Percentiles rank a stretch among this genome's conserved stretches.
Conservation (phyloP, 2,329 filamentous ascomycete genomes). For the Neofusicoccum cordaticola region DNA sequence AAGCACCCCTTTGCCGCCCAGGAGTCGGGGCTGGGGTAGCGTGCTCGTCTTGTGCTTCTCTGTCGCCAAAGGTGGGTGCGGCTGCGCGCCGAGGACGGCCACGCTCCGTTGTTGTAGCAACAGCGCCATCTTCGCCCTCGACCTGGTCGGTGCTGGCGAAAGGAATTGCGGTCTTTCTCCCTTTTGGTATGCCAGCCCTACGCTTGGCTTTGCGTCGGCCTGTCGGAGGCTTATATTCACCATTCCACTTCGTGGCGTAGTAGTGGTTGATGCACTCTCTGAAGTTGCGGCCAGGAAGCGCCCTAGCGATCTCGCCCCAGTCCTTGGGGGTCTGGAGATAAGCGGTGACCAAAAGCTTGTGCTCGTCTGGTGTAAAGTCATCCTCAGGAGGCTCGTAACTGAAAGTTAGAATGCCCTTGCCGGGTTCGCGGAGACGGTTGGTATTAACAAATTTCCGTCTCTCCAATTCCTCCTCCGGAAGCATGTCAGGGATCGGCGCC, state of each 20-base stretch:
- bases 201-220: conserved; percentile 10
- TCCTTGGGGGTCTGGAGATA: conserved; percentile 75
- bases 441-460: conserved; percentile 62
- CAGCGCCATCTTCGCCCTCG: conserved; percentile 36
- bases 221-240: conserved; percentile 62
- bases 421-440: conserved; percentile 62
- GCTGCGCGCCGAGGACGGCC: conserved; percentile 52
- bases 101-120: conserved; percentile 44
- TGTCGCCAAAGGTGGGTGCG: conserved; percentile 70
- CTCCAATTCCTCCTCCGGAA: conserved; percentile 59
- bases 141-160: conserved; percentile 47
- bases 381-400: conserved; percentile 70
- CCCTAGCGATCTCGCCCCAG: conserved; percentile 73
- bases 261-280: conserved; percentile 83
- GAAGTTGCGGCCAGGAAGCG: conserved; percentile 66
- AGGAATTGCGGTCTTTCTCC: not conserved
- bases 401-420: conserved; percentile 67
- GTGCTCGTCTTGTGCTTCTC: conserved; percentile 53
- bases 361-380: conserved; percentile 72
- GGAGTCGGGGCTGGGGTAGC: conserved; percentile 52
- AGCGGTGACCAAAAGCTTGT: conserved; percentile 67
- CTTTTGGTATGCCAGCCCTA: conserved; percentile 4
- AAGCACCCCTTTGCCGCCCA: conserved; percentile 52
- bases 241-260: conserved; percentile 73
- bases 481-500: conserved; percentile 69